phyloP scores from a whole-genome alignment of 2,329 filamentous ascomycete species.

The Xylariales sp. region DNA sequence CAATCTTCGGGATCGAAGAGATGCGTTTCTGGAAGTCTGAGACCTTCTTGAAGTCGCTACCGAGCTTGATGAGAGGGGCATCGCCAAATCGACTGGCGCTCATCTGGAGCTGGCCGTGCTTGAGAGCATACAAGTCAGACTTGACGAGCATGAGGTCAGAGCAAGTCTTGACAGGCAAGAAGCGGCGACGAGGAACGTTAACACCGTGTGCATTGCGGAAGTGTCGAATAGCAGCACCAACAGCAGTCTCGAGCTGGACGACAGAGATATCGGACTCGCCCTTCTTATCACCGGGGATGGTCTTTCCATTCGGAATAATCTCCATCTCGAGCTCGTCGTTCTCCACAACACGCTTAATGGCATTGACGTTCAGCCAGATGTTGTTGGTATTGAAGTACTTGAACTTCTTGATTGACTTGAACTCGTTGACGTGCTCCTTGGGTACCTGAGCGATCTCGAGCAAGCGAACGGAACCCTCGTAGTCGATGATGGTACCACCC shows the following conservation, averaged over 20 bases:
- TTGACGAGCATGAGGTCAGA: constrained; percentile 99
- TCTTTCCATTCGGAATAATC: constrained; percentile 99
- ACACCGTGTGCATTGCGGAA: constrained; percentile 98
- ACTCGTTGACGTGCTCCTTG: constrained; percentile 99
- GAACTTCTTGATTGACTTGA: constrained; percentile 99
- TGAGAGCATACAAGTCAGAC: constrained; percentile 96
- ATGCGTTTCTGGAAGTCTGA: constrained; percentile 92
- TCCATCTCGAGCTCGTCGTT: constrained; percentile 98
- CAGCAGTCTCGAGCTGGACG: constrained; percentile 96
- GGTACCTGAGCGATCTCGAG: constrained; percentile 98
- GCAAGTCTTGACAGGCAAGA: constrained; percentile 99
- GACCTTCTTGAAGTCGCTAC: constrained; percentile 99
- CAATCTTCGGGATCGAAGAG: constrained; percentile 81
- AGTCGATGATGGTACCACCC: constrained; percentile 99
- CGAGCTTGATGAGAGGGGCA: constrained; percentile 97
- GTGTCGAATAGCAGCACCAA: constrained; percentile 96
- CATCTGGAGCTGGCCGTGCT: constrained; percentile 97
- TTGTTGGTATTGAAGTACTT: constrained; percentile 99
- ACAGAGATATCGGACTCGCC: constrained; percentile 97
- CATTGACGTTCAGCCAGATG: constrained; percentile 98
- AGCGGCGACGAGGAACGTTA: constrained; percentile 94
- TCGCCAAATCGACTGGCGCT: constrained; percentile 95
- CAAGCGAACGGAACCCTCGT: constrained; percentile 92
- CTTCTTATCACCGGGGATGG: constrained; percentile 98
- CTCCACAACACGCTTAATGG: constrained; percentile 98